Conservation (phyloP, 1,284 basidiomycete species). For the Hymenochaete sp. region DNA sequence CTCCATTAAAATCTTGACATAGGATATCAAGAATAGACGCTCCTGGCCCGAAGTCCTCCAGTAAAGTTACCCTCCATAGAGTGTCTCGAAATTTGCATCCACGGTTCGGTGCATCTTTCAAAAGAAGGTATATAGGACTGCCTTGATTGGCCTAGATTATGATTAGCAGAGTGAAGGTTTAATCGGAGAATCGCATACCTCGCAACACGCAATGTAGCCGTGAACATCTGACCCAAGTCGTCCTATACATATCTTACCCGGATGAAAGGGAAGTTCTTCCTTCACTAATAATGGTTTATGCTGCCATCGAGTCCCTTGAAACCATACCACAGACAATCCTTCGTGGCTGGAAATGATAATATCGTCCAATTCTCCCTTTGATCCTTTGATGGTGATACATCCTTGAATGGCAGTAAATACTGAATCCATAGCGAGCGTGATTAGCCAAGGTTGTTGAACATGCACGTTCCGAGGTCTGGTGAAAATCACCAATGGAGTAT, state of each 20-base stretch:
- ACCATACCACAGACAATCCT: conserved; percentile 14
- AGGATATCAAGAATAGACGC: conserved; percentile 9
- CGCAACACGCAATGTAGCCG: conserved; percentile 11
- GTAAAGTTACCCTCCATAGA: conserved; percentile 8
- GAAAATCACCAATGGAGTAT: conserved; percentile 15
- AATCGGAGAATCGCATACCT: conserved; percentile 3
- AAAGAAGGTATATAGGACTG: not conserved
- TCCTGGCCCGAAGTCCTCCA: conserved; percentile 15
- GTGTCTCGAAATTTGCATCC: conserved; percentile 5
- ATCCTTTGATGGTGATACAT: conserved; percentile 5
- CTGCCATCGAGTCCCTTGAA: conserved; percentile 10
- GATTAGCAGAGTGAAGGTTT: too few species aligned
- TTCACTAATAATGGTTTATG: conserved; percentile 2
- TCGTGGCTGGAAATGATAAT: conserved; percentile 14
- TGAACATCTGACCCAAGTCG: conserved; percentile 4
- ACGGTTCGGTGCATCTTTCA: not conserved
- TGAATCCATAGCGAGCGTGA: conserved; percentile 10
- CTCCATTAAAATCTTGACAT: conserved; percentile 15
- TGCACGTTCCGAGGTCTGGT: conserved; percentile 14
- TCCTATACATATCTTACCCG: conserved; percentile 9
- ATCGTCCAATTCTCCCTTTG: conserved; percentile 6
- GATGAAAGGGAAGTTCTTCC: not conserved
- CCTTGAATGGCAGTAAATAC: conserved; percentile 15
- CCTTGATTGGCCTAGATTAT: conserved; percentile 7
- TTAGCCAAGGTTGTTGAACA: conserved; percentile 14